Percentiles rank a stretch among this genome's conserved stretches.
phyloP scores from a whole-genome alignment of 2,329 filamentous ascomycete genomes.

The Aspergillus awamori region DNA sequence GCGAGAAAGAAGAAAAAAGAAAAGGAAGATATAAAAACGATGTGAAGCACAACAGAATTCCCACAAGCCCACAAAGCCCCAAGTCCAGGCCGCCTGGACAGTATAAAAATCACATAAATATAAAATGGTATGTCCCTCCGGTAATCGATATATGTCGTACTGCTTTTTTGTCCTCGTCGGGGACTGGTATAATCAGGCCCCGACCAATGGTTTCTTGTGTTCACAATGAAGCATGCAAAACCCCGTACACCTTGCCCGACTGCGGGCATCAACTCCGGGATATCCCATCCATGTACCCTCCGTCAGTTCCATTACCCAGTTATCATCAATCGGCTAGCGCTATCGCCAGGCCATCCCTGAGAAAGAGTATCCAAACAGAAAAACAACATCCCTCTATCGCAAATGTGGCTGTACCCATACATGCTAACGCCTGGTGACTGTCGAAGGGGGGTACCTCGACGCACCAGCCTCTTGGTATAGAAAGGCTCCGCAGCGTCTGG shows the following conservation, averaged over 20 bases:
- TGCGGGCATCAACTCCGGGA: conserved; percentile 3
- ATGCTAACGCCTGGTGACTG: conserved; percentile 15
- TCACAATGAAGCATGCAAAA: conserved; percentile 5
- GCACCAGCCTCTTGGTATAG: not conserved
- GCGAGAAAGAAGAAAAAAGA: not conserved
- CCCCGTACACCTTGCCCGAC: conserved; percentile 6
- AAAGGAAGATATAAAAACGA: not conserved
- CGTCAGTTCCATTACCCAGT: conserved; percentile 12
- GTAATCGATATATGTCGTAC: conserved; percentile 4
- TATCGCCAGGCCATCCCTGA: conserved; percentile 7
- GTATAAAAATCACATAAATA: conserved; percentile 1
- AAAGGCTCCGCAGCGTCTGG: not conserved
- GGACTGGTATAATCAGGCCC: not conserved
- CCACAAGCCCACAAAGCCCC: not conserved
- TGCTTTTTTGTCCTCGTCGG: not conserved
- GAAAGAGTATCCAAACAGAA: conserved; percentile 24
- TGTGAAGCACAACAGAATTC: not conserved
- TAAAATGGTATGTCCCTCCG: conserved; percentile 3
- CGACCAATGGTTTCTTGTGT: not conserved
- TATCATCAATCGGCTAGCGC: conserved; percentile 9
- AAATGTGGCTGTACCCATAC: conserved; percentile 22
- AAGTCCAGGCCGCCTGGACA: not conserved
- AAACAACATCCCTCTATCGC: conserved; percentile 24
- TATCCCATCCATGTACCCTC: conserved; percentile 13
- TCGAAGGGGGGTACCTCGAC: conserved; percentile 1